Percentiles rank a stretch among this genome's conserved stretches.
These are phyloP conservation scores for Betula pendula DNA, from an alignment of 306 rosid genomes.

Conservation along the genomic window DNA sequence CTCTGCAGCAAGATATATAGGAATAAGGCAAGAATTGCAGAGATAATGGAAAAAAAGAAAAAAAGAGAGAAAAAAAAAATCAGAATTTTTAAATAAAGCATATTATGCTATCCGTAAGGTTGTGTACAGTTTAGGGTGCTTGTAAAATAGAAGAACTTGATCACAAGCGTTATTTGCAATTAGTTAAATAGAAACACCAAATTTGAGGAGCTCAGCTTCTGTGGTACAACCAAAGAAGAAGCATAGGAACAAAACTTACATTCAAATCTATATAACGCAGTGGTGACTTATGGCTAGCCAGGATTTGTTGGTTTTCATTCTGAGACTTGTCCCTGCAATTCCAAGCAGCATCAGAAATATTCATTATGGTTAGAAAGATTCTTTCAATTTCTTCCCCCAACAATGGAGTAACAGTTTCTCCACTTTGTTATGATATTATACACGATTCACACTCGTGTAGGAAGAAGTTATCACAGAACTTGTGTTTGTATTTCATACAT, in stretches of 20 bases:
- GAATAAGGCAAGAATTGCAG: conserved; percentile 9
- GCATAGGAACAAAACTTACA: conserved; percentile 54
- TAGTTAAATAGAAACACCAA: background rate
- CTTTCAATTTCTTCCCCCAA: conserved; percentile 16
- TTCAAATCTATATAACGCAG: conserved; percentile 62
- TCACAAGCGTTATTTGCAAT: conserved; percentile 4
- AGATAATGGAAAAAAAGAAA: background rate
- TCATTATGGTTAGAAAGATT: conserved; percentile 15
- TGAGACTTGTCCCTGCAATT: conserved; percentile 78
- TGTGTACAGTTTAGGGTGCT: background rate
- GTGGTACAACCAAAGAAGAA: conserved; percentile 9
- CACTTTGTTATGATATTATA: background rate
- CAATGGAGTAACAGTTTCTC: conserved; percentile 16
- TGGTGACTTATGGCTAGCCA: conserved; percentile 78
- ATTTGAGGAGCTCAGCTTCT: conserved; percentile 14
- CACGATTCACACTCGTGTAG: background rate
- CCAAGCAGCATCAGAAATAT: conserved; percentile 21
- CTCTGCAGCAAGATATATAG: background rate
- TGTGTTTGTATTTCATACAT: background rate
- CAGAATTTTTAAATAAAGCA: background rate
- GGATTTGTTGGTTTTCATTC: conserved; percentile 63
- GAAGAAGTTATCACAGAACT: no score
- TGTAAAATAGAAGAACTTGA: background rate
- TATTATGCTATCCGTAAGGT: background rate
- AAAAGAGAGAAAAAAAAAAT: conserved; percentile 4